Conservation (phyloP, 1,139 yeast species). For the Meyerozyma carpophila region DNA sequence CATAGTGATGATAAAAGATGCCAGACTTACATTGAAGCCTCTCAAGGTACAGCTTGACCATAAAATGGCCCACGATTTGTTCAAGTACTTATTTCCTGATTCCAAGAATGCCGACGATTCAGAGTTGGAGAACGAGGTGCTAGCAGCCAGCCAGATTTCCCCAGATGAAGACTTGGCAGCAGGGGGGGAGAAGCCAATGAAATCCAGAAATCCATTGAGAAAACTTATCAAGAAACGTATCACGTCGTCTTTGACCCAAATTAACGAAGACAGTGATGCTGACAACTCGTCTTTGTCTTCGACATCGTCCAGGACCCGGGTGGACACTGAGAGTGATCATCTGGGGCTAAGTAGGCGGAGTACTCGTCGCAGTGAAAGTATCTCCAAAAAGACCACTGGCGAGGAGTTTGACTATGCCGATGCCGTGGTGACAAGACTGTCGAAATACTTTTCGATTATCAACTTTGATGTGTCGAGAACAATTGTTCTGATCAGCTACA, state of each 20-base stretch:
- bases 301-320: not conserved
- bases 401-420: constrained; percentile 35
- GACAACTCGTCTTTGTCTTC: not conserved
- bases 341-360: not conserved
- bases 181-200: constrained; percentile 4
- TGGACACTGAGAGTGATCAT: not conserved
- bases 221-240: constrained; percentile 4
- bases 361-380: not conserved
- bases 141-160: constrained; percentile 4
- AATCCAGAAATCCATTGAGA: constrained; percentile 11
- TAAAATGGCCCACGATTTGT: constrained; percentile 54
- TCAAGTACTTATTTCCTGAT: constrained; percentile 63
- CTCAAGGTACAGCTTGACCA: constrained; percentile 70
- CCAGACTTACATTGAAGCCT: constrained; percentile 57
- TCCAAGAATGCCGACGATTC: constrained; percentile 12
- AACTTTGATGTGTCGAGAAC: constrained; percentile 51
- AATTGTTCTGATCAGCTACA: constrained; percentile 62
- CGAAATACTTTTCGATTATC: constrained; percentile 60
- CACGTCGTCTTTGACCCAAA: not conserved
- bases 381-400: not conserved
- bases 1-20: constrained; percentile 51
- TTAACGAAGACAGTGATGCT: not conserved
- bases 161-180: not conserved
- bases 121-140: constrained; percentile 5
- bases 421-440: constrained; percentile 61